These are phyloP conservation scores for Hirsutella minnesotensis DNA, from an alignment of 2,329 filamentous ascomycete genomes.

Conservation along the genomic window DNA sequence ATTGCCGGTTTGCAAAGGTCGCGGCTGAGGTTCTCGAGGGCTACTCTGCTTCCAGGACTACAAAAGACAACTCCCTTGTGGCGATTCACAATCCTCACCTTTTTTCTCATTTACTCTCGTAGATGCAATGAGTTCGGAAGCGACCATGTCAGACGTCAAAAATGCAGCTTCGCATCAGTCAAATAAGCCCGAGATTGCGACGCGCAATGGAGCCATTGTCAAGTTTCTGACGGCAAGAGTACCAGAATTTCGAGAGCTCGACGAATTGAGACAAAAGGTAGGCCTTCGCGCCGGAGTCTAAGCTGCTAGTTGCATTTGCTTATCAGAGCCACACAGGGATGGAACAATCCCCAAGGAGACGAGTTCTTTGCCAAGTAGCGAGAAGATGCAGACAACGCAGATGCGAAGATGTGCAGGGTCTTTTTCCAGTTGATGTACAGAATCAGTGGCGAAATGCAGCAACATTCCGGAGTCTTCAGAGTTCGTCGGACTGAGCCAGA, in stretches of 20 bases:
- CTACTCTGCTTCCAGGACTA: too few species aligned
- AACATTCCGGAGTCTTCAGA: constrained; percentile 17
- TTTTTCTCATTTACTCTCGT: too few species aligned
- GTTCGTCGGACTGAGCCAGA: constrained; percentile 3
- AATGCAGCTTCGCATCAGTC: not conserved
- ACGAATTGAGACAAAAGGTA: not conserved
- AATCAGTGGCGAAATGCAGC: constrained; percentile 30
- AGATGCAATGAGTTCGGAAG: too few species aligned
- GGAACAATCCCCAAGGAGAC: not conserved
- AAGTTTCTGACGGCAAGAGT: not conserved
- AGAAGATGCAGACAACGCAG: not conserved
- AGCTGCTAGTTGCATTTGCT: too few species aligned
- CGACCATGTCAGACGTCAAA: too few species aligned
- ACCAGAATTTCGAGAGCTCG: not conserved
- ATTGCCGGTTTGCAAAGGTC: too few species aligned
- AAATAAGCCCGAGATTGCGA: not conserved
- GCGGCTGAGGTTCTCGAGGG: too few species aligned
- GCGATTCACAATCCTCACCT: too few species aligned
- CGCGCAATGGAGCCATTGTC: not conserved
- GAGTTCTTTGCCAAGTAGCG: not conserved
- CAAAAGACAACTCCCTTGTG: too few species aligned
- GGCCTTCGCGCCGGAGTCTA: too few species aligned
- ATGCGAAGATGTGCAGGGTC: not conserved
- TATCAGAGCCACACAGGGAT: not conserved
- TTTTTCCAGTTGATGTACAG: constrained; percentile 28